Conservation (phyloP, 2,329 filamentous ascomycete genomes). For the Aureobasidium sp. region DNA sequence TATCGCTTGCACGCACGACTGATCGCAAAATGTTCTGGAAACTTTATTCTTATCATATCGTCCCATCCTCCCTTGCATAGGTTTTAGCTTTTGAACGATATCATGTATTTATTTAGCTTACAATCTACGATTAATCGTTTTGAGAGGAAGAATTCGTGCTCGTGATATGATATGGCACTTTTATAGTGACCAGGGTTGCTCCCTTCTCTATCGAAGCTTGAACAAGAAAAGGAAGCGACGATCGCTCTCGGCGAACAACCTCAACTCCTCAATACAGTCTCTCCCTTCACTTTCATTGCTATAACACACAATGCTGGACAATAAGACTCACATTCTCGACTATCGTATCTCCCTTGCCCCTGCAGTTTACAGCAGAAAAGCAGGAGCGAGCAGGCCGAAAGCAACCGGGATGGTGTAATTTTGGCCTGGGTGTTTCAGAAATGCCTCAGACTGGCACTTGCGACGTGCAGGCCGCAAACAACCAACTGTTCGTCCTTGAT, state of each 20-base stretch:
- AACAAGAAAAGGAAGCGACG: neutral
- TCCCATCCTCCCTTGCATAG: too few species aligned
- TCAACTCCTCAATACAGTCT: neutral
- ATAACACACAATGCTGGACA: neutral
- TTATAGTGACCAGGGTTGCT: neutral
- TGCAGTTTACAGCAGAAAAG: neutral
- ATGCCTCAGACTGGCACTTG: conserved; percentile 3
- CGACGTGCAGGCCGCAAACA: neutral
- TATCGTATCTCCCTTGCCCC: neutral
- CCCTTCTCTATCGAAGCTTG: too few species aligned
- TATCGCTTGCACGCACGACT: too few species aligned
- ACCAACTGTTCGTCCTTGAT: neutral
- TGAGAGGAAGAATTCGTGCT: too few species aligned
- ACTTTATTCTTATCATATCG: too few species aligned
- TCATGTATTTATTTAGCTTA: too few species aligned
- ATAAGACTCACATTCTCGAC: neutral
- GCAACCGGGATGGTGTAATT: neutral
- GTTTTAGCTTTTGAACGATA: too few species aligned
- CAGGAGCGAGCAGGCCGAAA: neutral
- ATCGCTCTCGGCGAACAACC: neutral
- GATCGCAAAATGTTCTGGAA: too few species aligned
- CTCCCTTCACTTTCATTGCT: neutral
- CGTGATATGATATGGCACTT: too few species aligned
- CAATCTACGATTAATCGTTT: too few species aligned
- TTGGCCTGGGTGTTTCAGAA: neutral